phyloP scores from a whole-genome alignment of 352 stramenopile species.

The Phytopythium helicoides region DNA sequence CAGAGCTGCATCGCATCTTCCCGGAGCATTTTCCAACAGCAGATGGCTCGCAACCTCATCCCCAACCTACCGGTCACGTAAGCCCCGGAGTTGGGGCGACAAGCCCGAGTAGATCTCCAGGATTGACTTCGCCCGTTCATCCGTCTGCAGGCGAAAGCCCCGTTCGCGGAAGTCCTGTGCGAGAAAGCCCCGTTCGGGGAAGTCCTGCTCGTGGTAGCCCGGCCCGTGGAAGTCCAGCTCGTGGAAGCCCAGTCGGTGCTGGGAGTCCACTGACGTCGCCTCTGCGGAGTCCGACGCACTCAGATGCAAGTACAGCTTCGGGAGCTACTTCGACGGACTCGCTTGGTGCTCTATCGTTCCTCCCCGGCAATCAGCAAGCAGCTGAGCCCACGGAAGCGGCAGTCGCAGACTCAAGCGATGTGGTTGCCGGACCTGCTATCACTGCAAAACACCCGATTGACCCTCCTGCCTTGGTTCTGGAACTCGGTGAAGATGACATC shows the following conservation, averaged over 20 bases:
- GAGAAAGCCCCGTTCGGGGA: constrained; percentile 44
- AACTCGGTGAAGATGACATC: constrained; percentile 67
- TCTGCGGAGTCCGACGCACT: constrained; percentile 65
- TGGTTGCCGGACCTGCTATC: constrained; percentile 10
- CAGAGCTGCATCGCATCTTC: constrained; percentile 77
- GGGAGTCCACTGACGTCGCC: constrained; percentile 59
- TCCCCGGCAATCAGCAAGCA: constrained; percentile 58
- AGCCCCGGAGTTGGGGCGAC: constrained; percentile 13
- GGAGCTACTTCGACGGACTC: constrained; percentile 57
- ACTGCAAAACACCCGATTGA: constrained; percentile 31
- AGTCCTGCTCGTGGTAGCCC: constrained; percentile 51
- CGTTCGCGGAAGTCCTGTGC: constrained; percentile 37
- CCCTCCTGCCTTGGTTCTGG: constrained; percentile 49
- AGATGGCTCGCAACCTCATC: constrained; percentile 33
- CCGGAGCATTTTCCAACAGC: constrained; percentile 75
- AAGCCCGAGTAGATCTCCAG: constrained; percentile 45
- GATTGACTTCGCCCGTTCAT: constrained; percentile 28
- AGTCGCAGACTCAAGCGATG: constrained; percentile 13
- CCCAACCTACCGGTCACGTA: constrained; percentile 28
- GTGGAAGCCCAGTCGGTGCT: constrained; percentile 39
- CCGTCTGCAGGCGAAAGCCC: constrained; percentile 48
- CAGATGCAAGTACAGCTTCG: constrained; percentile 51
- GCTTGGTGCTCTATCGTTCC: constrained; percentile 75
- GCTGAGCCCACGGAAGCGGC: constrained; percentile 31
- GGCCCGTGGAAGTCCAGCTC: constrained; percentile 44